phyloP scores from a whole-genome alignment of 2,329 filamentous ascomycete species.

The Calonectria multiphialidica region DNA sequence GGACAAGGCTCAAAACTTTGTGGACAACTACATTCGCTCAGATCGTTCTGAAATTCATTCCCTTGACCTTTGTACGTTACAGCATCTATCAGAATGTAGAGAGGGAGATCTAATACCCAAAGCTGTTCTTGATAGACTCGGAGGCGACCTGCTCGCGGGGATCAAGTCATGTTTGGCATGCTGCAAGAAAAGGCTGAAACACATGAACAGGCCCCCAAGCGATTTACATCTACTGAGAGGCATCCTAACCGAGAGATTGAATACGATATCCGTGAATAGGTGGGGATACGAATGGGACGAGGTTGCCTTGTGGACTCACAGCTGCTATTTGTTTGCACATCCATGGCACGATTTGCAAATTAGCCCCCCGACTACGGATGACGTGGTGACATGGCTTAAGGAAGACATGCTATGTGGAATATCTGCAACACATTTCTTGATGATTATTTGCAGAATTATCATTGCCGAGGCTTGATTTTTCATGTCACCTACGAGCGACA shows the following conservation, averaged over 20 bases:
- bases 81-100: neutral
- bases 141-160: neutral
- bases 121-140: neutral
- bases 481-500: neutral
- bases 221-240: neutral
- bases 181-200: neutral
- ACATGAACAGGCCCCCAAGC: neutral
- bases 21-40: neutral
- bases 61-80: neutral
- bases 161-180: neutral
- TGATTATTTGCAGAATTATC: constrained; percentile 13
- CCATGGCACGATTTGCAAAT: constrained; percentile 4
- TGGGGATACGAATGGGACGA: neutral
- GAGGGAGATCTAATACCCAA: neutral
- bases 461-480: neutral
- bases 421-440: constrained; percentile 1
- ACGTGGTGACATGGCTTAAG: neutral
- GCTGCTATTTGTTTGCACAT: neutral
- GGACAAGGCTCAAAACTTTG: neutral
- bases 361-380: neutral
- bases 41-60: neutral
- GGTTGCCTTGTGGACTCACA: neutral
- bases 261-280: neutral
- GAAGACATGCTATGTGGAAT: neutral
- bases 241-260: neutral